Evolutionary conservation across 148 eudicot species (phyloP).

Genomic region (Nyssa sinensis): DNA sequence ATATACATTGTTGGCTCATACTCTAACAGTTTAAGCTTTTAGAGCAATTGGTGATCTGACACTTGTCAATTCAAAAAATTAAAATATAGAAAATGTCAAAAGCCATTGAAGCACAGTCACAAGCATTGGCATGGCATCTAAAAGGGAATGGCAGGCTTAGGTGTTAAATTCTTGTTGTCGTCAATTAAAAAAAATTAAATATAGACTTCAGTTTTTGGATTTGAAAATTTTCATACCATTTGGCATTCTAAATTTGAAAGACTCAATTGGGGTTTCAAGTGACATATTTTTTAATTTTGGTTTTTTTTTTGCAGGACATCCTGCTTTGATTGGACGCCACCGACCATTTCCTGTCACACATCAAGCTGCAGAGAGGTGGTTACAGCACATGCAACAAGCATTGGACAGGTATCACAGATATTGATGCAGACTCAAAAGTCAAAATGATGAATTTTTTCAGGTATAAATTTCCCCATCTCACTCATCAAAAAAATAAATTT

Average conservation of each 20-base stretch:
- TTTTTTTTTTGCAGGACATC: slow-evolving; percentile 60
- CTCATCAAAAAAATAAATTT: too few species aligned
- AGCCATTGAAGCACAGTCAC: too few species aligned
- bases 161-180: too few species aligned
- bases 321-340: slow-evolving; percentile 89
- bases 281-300: not conserved
- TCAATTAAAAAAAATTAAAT: too few species aligned
- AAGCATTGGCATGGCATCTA: too few species aligned
- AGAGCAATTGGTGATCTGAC: too few species aligned
- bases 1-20: too few species aligned
- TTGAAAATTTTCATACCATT: too few species aligned
- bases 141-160: too few species aligned
- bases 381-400: slow-evolving; percentile 84
- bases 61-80: too few species aligned
- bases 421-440: slow-evolving; percentile 67
- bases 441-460: slow-evolving; percentile 91
- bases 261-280: not conserved
- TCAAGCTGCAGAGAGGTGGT: slow-evolving; percentile 91
- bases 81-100: too few species aligned
- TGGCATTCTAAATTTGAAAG: not conserved
- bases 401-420: slow-evolving; percentile 52
- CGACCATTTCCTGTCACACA: slow-evolving; percentile 85
- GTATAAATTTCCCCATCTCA: slow-evolving; percentile 25
- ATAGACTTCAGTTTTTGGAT: not conserved
- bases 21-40: too few species aligned